Percentiles rank a stretch among this genome's conserved stretches.
phyloP scores from a whole-genome alignment of 208 protist species.

The Acanthamoeba rhysodes region DNA sequence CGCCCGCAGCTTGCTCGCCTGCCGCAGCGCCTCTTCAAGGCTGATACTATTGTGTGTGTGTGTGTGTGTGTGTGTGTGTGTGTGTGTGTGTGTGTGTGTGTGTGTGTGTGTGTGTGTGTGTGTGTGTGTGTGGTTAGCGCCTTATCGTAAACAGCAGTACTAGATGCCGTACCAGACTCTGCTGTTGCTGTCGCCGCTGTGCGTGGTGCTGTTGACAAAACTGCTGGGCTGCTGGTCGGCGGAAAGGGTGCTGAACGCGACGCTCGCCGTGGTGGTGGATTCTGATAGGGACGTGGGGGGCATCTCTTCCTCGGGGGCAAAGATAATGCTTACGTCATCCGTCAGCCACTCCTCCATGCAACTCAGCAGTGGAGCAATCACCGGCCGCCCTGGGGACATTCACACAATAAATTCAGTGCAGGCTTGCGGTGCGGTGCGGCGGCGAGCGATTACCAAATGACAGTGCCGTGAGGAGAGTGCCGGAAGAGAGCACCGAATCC shows the following conservation, averaged over 20 bases:
- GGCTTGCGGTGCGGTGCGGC: neutral
- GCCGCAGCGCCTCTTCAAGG: neutral
- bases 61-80: neutral
- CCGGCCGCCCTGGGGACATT: neutral
- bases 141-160: too few species aligned
- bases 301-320: neutral
- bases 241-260: neutral
- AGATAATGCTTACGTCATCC: conserved; percentile 1
- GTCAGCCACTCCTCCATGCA: conserved; percentile 39
- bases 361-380: conserved; percentile 6
- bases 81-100: neutral
- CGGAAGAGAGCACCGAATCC: neutral
- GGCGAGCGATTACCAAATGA: neutral
- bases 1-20: conserved; percentile 8
- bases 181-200: too few species aligned
- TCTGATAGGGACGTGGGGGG: neutral
- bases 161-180: too few species aligned
- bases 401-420: neutral
- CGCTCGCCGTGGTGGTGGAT: neutral
- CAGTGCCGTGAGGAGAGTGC: conserved; percentile 2
- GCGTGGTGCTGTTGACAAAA: neutral
- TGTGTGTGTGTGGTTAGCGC: too few species aligned
- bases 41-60: neutral
- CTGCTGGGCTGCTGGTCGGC: neutral
- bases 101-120: neutral